Evolutionary conservation across 345 rosid genomes (phyloP).

Genomic region (Litchi chinensis): DNA sequence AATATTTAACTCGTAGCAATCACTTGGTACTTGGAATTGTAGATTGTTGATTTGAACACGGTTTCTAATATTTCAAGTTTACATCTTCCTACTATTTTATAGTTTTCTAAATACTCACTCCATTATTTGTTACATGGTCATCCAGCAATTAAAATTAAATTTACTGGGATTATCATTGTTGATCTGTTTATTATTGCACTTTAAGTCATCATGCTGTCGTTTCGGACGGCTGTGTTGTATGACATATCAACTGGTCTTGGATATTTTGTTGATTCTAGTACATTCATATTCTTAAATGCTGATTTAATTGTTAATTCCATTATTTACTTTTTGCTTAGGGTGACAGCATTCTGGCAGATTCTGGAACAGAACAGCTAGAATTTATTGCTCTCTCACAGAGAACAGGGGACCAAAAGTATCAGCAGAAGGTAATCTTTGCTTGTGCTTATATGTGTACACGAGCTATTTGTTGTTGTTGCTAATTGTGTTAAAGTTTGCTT

Average conservation of each 20-base stretch:
- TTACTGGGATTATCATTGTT: not conserved
- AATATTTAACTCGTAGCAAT: not conserved
- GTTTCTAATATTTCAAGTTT: not conserved
- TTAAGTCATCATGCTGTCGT: not conserved
- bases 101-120: not conserved
- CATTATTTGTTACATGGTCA: not conserved
- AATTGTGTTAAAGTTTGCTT: not conserved
- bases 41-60: not conserved
- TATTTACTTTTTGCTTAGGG: conserved; percentile 50
- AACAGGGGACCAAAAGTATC: conserved; percentile 91
- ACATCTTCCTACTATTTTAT: not conserved
- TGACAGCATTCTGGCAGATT: conserved; percentile 92
- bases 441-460: not conserved
- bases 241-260: not conserved
- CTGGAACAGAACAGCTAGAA: conserved; percentile 97
- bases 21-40: not conserved
- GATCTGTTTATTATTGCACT: not conserved
- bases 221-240: not conserved
- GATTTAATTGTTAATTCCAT: conserved; percentile 16
- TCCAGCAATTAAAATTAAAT: not conserved
- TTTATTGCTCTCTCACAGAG: conserved; percentile 98
- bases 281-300: not conserved
- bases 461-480: not conserved
- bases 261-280: not conserved
- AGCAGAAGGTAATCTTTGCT: conserved; percentile 65